Evolutionary conservation across 345 rosid species (phyloP), one percentile per base, ranked within the genome.

Genomic region (Ceriops zippeliana): DNA sequence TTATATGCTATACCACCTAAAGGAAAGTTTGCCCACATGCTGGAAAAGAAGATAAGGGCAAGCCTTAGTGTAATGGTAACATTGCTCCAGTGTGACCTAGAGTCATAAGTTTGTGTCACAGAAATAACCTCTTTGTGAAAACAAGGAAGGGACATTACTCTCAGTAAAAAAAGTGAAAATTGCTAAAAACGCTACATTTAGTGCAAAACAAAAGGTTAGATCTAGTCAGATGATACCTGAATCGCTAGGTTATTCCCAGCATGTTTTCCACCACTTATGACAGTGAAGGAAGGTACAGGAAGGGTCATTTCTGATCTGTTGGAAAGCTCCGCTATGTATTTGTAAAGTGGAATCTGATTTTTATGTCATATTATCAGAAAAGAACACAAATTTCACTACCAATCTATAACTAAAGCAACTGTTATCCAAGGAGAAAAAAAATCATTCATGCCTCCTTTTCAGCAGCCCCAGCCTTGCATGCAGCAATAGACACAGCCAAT

Each of bases 401-500:
- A 53, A 53, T 27, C 42, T 64, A 65, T 52, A 32, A 16, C 19
- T 34, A 56, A 63, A 66, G 26, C 37, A 27, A 58, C 26, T 47
- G 21, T 38, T 59, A 57, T 70, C 58, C 28, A 22, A 28, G 52
- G 27, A 51, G n/a, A 49, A 26, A 72, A 72, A 24, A 61, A 65
- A 16, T 46, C 17, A 60, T 6, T 58, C 68, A 57, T 81, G 79
- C 97, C 93, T 92, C 98, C 76, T 87, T 95, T 84, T 87, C 96
- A 74, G 97, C 99, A 78, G 99, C 99, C 59, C 99, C 99, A 78
- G 99, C 99, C 78, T 89, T 95, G 81, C 99, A 95, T 59, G 98
- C 99, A 81, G 99, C 98, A 61, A 95, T 84, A 42, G 99, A 90
- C 58, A 95, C 97, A 71, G 99, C 99, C 74, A 90, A 73, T 61